Base-by-base conservation (phyloP, 352 stramenopile species). In the Phytophthora pluvialis region DNA sequence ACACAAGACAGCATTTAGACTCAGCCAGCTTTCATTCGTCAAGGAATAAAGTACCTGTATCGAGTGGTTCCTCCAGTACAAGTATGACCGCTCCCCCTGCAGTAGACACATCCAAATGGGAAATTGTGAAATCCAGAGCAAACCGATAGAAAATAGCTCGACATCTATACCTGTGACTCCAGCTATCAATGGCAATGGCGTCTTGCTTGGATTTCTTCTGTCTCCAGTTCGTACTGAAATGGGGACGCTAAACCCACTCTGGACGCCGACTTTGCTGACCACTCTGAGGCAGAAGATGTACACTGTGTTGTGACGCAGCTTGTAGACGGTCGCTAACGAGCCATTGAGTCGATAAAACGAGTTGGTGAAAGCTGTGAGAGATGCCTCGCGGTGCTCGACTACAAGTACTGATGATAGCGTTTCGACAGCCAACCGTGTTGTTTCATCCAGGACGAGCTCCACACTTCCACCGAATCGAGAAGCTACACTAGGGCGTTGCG, bases 251-350 rank as follows among this genome's bases (percentile, higher is more conserved):
- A 70, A 80, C 3, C 35, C 58, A 32, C 71, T 86, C 31, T 56
- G 43, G 3, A 47, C 21, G 4, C 63, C 60, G 25, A n/a, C 39
- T 11, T 39, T 28, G 18, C 42, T 70, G 21, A 78, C 40, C 0
- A 73, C 29, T 13, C 69, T 77, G 1, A 70, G 60, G 12, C 80
- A 70, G 35, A 91, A 88, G 7, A 84, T 45, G 45, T 91, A 91
- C 1, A 40, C 26, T 0, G 73, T 86, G 16, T 78, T 70, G 33
- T 88, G 75, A 13, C 47, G 64, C 1, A 90, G 70, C 39, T 86
- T 88, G 59, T 77, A 80, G 3, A 88, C 56, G 3, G 43, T 70
- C 10, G 81, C 53, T 4, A 39, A 29, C 3, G 54, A 44, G 9
- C 8, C 60, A 36, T 77, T 60, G 1, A 56, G 4, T 12, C 40